Evolutionary conservation across 768 basidiomycete species (phyloP), one percentile per base, ranked within the genome.

Genomic region (Mycena crocata): DNA sequence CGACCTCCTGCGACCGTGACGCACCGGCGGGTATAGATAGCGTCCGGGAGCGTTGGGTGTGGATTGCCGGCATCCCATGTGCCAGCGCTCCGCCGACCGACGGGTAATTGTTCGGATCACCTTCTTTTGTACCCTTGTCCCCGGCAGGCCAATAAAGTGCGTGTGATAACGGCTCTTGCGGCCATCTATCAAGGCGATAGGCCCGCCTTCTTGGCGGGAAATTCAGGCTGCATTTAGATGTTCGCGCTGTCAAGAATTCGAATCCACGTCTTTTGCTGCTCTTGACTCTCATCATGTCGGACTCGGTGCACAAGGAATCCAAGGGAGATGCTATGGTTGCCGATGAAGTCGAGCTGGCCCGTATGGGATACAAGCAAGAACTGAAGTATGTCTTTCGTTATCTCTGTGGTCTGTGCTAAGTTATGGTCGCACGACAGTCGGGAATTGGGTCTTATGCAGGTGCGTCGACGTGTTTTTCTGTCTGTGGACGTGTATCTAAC

Each of bases 331-430:
- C 49, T 2, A 70, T 80, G 74, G 82, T 78, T 8, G 75, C 77
- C 30, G 90, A 91, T 72, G 90, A 91, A 76, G 84, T 80, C 8
- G 88, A 89, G 75, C 78, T 91, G 6, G 89, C 88, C 30, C 79
- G 88, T 63, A 89, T 91, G 89, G 90, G 90, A 21, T 91, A 90
- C 77, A 90, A 89, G 76, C 89, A 91, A 74, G 89, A 90, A 73
- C 77, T 91, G 50, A 87, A 82, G 87, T 90, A 67, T 55, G 84
- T 79, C 39, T 40, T 49, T 42, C 44, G 64, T 26, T 48, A 14
- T 24, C 51, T 13, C 50, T 45, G 14, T 23, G 19, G 30, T 12
- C 5, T 55, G 24, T 56, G n/a, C n/a, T n/a, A 14, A 39, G n/a
- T 51, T 30, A 55, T 45, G 35, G 31, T 45, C 34, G 50, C 37